A percentile compares a stretch with the other conserved stretches of the same genome.
Evolutionary conservation across 129 eudicot species (phyloP).

Genomic region (Tagetes patula): DNA sequence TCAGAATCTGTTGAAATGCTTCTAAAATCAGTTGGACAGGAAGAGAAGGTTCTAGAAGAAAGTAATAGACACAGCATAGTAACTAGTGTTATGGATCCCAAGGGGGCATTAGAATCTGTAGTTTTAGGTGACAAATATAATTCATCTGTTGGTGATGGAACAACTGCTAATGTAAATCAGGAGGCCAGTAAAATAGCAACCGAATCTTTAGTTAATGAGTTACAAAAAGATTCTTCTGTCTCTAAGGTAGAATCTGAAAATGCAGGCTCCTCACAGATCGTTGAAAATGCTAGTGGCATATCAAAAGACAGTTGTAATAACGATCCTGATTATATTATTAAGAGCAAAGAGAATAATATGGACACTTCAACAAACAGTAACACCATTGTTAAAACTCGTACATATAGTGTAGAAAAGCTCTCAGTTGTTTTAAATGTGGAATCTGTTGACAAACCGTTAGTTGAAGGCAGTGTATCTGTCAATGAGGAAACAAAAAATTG

Average conservation of each 20-base stretch:
- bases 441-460: conserved; percentile 14
- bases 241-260: conserved; percentile 28
- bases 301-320: conserved; percentile 9
- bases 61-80: conserved; percentile 39
- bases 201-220: conserved; percentile 28
- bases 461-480: background rate
- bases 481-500: conserved; percentile 21
- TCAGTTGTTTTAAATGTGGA: conserved; percentile 32
- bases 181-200: conserved; percentile 24
- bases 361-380: conserved; percentile 23
- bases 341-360: conserved; percentile 22
- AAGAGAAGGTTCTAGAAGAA: conserved; percentile 66
- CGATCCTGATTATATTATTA: conserved; percentile 25
- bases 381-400: conserved; percentile 25
- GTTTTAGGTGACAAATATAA: conserved; percentile 35
- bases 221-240: conserved; percentile 40
- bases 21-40: conserved; percentile 89
- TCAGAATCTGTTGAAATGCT: conserved; percentile 98
- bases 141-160: conserved; percentile 25
- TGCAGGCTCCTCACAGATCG: conserved; percentile 28
- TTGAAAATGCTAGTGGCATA: conserved; percentile 28
- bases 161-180: conserved; percentile 33
- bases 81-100: conserved; percentile 40
- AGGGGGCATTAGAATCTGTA: conserved; percentile 28
- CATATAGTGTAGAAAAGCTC: conserved; percentile 14